Percentiles rank a stretch among this genome's conserved stretches.
Evolutionary conservation across 352 stramenopile species (phyloP).

Genomic region (Pythium sukuiense): DNA sequence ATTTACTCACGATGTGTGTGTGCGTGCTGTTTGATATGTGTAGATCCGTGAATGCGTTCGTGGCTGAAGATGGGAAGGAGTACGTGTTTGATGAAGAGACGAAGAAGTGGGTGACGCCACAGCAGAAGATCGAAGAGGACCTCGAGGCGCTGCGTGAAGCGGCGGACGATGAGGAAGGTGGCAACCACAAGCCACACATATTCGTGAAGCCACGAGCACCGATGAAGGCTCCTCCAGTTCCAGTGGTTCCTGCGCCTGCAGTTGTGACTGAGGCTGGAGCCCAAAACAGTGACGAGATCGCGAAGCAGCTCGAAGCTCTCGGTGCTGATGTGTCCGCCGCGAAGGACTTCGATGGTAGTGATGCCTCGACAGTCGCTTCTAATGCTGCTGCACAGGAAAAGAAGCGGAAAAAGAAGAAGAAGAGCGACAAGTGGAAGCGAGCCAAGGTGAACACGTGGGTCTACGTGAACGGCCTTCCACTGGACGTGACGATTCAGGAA

Average conservation of each 20-base stretch:
- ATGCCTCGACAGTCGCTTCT: not conserved
- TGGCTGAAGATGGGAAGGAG: constrained; percentile 39
- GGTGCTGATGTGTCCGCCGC: constrained; percentile 4
- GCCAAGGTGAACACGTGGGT: constrained; percentile 93
- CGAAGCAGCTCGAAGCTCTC: not conserved
- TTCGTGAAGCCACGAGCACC: constrained; percentile 11
- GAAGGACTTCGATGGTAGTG: not conserved
- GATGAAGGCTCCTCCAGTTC: constrained; percentile 12
- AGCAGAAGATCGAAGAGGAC: constrained; percentile 38
- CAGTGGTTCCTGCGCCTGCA: constrained; percentile 1
- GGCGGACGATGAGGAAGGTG: constrained; percentile 30
- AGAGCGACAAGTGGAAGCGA: constrained; percentile 80
- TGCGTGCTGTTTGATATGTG: constrained; percentile 5
- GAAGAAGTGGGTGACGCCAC: constrained; percentile 38
- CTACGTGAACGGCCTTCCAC: constrained; percentile 95
- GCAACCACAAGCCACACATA: constrained; percentile 43
- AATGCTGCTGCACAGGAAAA: constrained; percentile 22
- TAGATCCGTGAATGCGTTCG: constrained; percentile 24
- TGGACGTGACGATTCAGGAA: constrained; percentile 91
- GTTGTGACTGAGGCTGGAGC: not conserved
- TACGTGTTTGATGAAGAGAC: constrained; percentile 42
- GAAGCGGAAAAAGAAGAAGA: constrained; percentile 75
- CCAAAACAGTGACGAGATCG: not conserved
- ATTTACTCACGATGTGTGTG: not conserved
- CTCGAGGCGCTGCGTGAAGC: constrained; percentile 58